Percentiles rank a stretch among this genome's conserved stretches.
Evolutionary conservation across 2,329 filamentous ascomycete species (phyloP).

Genomic region (Pseudogymnoascus sp.): DNA sequence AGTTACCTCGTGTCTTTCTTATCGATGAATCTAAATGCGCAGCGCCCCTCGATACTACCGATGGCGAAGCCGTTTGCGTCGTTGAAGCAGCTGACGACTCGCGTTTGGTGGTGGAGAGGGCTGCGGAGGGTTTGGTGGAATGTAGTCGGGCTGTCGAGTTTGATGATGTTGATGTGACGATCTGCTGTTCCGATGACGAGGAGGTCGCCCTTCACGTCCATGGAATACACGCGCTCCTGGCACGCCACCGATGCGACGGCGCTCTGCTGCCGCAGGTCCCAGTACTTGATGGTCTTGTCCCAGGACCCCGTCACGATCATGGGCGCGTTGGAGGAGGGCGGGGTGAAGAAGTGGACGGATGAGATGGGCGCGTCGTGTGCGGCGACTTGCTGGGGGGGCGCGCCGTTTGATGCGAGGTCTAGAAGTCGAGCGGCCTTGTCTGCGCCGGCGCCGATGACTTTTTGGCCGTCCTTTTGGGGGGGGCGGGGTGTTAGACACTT

Average conservation of each 20-base stretch:
- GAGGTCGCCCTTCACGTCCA: slow-evolving; percentile 84
- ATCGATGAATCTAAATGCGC: slow-evolving; percentile 96
- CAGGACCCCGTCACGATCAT: slow-evolving; percentile 90
- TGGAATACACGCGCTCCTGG: slow-evolving; percentile 78
- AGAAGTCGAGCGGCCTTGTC: slow-evolving; percentile 88
- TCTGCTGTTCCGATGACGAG: slow-evolving; percentile 91
- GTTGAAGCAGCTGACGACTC: slow-evolving; percentile 89
- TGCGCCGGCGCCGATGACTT: slow-evolving; percentile 79
- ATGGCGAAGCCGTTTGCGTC: slow-evolving; percentile 90
- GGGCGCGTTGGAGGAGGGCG: slow-evolving; percentile 53
- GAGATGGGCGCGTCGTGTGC: slow-evolving; percentile 80
- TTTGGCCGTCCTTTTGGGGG: slow-evolving; percentile 69
- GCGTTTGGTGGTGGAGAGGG: slow-evolving; percentile 95
- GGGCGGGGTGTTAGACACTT: not conserved
- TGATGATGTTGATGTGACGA: slow-evolving; percentile 91
- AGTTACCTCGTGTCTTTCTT: slow-evolving; percentile 75
- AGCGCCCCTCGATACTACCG: slow-evolving; percentile 92
- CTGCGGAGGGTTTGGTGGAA: slow-evolving; percentile 97
- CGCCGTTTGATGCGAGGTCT: slow-evolving; percentile 65
- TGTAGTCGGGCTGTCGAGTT: slow-evolving; percentile 77
- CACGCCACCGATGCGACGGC: slow-evolving; percentile 60
- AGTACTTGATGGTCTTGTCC: slow-evolving; percentile 89
- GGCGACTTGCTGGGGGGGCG: slow-evolving; percentile 61
- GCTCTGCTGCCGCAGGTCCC: slow-evolving; percentile 64
- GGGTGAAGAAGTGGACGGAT: slow-evolving; percentile 70